Evolutionary conservation across 768 basidiomycete species (phyloP).

Genomic region (Tylopilus subfusipes): DNA sequence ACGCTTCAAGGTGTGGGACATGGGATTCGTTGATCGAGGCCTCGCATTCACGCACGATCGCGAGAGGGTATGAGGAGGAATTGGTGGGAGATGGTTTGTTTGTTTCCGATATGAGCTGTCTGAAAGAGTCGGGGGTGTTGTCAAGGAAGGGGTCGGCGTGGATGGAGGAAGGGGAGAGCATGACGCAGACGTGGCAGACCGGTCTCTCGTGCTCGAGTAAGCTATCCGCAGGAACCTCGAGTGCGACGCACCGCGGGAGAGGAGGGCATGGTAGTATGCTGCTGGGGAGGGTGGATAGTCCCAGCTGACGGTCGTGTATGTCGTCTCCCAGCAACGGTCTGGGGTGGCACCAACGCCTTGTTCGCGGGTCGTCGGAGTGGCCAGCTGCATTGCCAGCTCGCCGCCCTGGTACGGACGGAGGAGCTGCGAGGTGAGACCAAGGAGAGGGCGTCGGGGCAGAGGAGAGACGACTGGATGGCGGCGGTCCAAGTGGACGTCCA

Average conservation of each 20-base stretch:
- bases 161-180: not conserved
- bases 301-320: slow-evolving; percentile 19
- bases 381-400: slow-evolving; percentile 12
- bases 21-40: slow-evolving; percentile 9
- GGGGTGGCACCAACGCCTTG: not conserved
- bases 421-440: not conserved
- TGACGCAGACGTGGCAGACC: not conserved
- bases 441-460: not conserved
- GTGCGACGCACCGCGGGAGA: slow-evolving; percentile 25
- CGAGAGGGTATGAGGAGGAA: not conserved
- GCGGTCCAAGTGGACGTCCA: not conserved
- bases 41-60: not conserved
- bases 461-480: too few species aligned
- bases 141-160: not conserved
- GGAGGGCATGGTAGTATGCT: slow-evolving; percentile 17
- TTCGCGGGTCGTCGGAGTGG: slow-evolving; percentile 12
- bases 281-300: slow-evolving; percentile 19
- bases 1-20: slow-evolving; percentile 6
- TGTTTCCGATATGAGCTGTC: not conserved
- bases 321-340: slow-evolving; percentile 9
- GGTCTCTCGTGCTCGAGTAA: slow-evolving; percentile 11
- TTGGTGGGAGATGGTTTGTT: not conserved
- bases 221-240: slow-evolving; percentile 28
- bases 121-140: not conserved
- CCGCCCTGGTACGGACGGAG: slow-evolving; percentile 6